Base-by-base conservation (phyloP, 2,329 filamentous ascomycete genomes). In the Magnaporthiopsis rhizophila region DNA sequence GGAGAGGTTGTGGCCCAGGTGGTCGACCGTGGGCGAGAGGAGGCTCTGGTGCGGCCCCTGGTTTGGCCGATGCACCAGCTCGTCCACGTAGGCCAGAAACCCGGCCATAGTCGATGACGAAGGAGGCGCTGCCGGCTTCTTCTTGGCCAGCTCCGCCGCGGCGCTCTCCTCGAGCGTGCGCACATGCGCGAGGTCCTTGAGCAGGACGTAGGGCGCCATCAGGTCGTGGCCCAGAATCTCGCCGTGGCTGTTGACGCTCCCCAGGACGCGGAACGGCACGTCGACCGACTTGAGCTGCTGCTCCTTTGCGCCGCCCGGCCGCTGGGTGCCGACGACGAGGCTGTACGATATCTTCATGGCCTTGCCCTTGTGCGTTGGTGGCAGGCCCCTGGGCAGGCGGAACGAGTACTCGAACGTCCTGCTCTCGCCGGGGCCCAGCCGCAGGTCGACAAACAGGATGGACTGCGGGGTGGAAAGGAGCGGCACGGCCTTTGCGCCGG, bases 391-490 rank as follows among this genome's bases (percentile, higher is more conserved):
- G 0, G 95, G 95, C 64, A 99, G 78, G 59, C 85, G 89, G 74
- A 97, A 97, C 1, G 86, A 85, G 74, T 97, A 99, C 62, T 90
- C 91, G 71, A 90, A 99, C 61, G 88, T 89, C 69, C 86, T 89
- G 74, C 92, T 96, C 76, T 99, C 92, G 1, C 94, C 95, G 0
- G 95, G 93, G 8, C 85, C 88, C 28, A 99, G 83, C 70, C 89
- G 87, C 64, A 99, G 80, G 74, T 99, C 93, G 63, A 99, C 95
- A 74, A 99, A 99, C 15, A 99, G 79, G 66, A 99, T 91, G 2
- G 92, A 97, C 76, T 98, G 95, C 1, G 94, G 93, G 6, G 94
- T 98, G 21, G 91, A 95, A n/a, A 99, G 82, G 60, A 99, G 80
- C 0, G 95, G 95, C 58, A 99, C 89, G 3, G 91, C 89, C 73